These are phyloP conservation scores for Neocatenulostroma microsporum DNA, from an alignment of 2,329 filamentous ascomycete genomes.

Conservation along the genomic window DNA sequence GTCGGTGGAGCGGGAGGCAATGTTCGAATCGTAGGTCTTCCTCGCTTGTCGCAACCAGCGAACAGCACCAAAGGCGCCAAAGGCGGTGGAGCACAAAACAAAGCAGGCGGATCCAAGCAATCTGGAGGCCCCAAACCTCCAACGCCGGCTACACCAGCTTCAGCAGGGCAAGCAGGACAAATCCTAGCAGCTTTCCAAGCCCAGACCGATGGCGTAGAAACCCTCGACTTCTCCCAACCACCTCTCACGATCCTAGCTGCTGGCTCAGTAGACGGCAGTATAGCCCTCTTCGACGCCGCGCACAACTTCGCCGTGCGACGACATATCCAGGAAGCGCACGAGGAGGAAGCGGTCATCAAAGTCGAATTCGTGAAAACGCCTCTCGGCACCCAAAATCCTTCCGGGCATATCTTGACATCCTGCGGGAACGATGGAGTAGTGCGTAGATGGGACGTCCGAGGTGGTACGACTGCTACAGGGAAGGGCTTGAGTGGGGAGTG, in stretches of 20 bases:
- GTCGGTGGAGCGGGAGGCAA: constrained; percentile 82
- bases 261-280: constrained; percentile 58
- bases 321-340: constrained; percentile 73
- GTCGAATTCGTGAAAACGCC: constrained; percentile 67
- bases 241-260: constrained; percentile 55
- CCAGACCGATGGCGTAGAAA: constrained; percentile 73
- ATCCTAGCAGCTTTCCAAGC: constrained; percentile 79
- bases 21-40: constrained; percentile 77
- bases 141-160: constrained; percentile 33
- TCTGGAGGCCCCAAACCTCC: no score
- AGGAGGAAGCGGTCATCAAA: constrained; percentile 84
- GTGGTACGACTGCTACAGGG: constrained; percentile 57
- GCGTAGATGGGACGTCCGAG: constrained; percentile 73
- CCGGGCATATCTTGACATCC: constrained; percentile 66
- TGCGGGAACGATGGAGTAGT: constrained; percentile 91
- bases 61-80: constrained; percentile 33
- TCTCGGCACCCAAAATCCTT: constrained; percentile 23
- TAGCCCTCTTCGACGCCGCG: constrained; percentile 79
- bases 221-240: constrained; percentile 57
- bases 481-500: constrained; percentile 76
- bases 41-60: constrained; percentile 45
- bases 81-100: constrained; percentile 42
- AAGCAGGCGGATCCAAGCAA: constrained; percentile 41
- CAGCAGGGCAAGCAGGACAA: constrained; percentile 51
- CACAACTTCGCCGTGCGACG: constrained; percentile 78